Percentiles rank a stretch among this genome's conserved stretches.
These are phyloP conservation scores for Schwanniomyces yamadae DNA, from an alignment of 805 yeast species.

Conservation along the genomic window DNA sequence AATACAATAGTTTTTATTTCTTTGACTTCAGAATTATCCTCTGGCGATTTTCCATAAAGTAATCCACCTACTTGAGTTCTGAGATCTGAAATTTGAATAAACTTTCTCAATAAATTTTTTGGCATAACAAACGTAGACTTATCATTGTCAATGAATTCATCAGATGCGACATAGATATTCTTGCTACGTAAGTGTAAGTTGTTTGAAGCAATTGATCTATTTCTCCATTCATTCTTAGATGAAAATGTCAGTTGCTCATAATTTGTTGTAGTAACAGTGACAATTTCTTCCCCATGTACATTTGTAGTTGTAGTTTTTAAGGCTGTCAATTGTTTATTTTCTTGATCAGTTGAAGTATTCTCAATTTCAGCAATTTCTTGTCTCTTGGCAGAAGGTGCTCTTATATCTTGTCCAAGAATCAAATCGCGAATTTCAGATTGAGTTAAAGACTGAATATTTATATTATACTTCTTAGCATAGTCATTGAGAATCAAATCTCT, in stretches of 20 bases:
- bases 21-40: slow-evolving; percentile 73
- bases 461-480: slow-evolving; percentile 81
- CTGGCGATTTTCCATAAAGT: slow-evolving; percentile 76
- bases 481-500: slow-evolving; percentile 85
- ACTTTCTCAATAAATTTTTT: slow-evolving; percentile 70
- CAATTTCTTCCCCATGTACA: slow-evolving; percentile 95
- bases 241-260: slow-evolving; percentile 83
- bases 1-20: slow-evolving; percentile 74
- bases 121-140: slow-evolving; percentile 77
- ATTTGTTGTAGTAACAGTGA: slow-evolving; percentile 86
- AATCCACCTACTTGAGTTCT: slow-evolving; percentile 81
- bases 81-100: slow-evolving; percentile 77
- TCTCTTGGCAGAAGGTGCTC: slow-evolving; percentile 83
- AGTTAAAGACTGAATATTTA: slow-evolving; percentile 82
- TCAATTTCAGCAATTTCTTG: slow-evolving; percentile 82
- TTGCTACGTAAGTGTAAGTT: slow-evolving; percentile 71
- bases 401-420: slow-evolving; percentile 89
- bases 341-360: slow-evolving; percentile 38
- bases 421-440: slow-evolving; percentile 92
- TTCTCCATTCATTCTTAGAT: slow-evolving; percentile 89
- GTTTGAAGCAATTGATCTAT: slow-evolving; percentile 76
- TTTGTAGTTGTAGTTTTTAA: slow-evolving; percentile 80
- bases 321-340: slow-evolving; percentile 61
- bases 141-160: slow-evolving; percentile 46
- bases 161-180: slow-evolving; percentile 64